Conservation (phyloP, 352 stramenopile species). For the Phytopythium sindhum region DNA sequence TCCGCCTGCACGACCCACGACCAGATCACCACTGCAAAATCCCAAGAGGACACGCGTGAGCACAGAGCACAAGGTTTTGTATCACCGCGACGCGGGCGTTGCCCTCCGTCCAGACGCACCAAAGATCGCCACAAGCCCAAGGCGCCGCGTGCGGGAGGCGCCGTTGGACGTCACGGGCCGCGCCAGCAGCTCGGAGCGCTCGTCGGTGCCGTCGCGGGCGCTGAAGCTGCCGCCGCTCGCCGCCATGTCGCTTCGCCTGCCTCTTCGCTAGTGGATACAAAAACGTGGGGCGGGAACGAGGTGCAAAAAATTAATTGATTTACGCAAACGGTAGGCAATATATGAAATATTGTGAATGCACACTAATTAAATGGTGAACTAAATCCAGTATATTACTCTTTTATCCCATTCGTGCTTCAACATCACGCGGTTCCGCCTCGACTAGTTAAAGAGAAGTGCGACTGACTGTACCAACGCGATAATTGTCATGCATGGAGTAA, state of each 20-base stretch:
- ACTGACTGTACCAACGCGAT: too few relatives aligned
- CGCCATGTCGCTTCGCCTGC: not conserved
- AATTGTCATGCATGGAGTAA: too few relatives aligned
- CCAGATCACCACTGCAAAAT: slow-evolving; percentile 24
- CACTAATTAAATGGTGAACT: too few relatives aligned
- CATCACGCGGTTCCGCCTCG: too few relatives aligned
- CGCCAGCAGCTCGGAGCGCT: slow-evolving; percentile 7
- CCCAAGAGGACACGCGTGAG: not conserved
- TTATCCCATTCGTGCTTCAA: too few relatives aligned
- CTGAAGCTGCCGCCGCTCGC: not conserved
- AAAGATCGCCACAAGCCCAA: not conserved
- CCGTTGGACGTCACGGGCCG: not conserved
- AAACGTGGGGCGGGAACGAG: not conserved
- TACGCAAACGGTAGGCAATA: not conserved
- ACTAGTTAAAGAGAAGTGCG: too few relatives aligned
- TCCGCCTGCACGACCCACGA: slow-evolving; percentile 28
- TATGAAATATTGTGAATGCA: too few relatives aligned
- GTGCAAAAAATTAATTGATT: not conserved
- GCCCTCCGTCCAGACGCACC: not conserved
- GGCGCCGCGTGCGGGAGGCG: not conserved
- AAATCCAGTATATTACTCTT: too few relatives aligned
- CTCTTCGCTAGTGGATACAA: not conserved
- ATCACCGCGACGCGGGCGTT: not conserved
- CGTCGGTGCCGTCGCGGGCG: not conserved
- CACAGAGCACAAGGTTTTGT: not conserved